These are phyloP conservation scores for Jimgerdemannia flammicorona DNA, from an alignment of 192 early-diverging fungal species.

Conservation along the genomic window DNA sequence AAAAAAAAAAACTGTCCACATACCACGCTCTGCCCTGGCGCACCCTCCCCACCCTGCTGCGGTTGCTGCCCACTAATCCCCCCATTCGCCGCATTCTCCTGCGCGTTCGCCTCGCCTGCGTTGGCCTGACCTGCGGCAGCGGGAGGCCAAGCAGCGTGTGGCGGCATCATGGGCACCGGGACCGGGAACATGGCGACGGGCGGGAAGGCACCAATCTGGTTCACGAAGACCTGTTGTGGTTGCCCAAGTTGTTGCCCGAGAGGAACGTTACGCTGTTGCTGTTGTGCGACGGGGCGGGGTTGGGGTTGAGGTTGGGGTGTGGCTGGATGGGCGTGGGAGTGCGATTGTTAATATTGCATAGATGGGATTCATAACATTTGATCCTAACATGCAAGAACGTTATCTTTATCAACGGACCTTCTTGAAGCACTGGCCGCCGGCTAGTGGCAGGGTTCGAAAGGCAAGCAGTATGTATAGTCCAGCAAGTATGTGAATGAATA, in stretches of 20 bases:
- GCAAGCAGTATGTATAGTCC: background rate
- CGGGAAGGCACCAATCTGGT: background rate
- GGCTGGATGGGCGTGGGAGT: background rate
- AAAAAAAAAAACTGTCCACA: constrained; percentile 6
- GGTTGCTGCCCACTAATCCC: background rate
- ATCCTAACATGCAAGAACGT: background rate
- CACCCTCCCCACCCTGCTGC: constrained; percentile 9
- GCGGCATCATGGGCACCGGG: constrained; percentile 20
- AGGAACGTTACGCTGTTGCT: background rate
- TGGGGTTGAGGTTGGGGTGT: constrained; percentile 4
- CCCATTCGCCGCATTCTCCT: constrained; percentile 8
- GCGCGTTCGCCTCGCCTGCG: background rate
- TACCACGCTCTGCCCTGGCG: constrained; percentile 13
- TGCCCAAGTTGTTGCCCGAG: background rate
- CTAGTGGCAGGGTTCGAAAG: constrained; percentile 12
- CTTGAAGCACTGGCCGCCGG: constrained; percentile 43
- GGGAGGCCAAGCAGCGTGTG: constrained; percentile 1
- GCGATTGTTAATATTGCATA: no score
- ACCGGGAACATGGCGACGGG: constrained; percentile 20
- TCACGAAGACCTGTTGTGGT: background rate
- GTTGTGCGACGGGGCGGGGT: constrained; percentile 1
- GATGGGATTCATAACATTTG: no score
- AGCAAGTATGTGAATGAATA: background rate
- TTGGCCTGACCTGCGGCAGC: constrained; percentile 13
- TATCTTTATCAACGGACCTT: constrained; percentile 4